phyloP scores from a whole-genome alignment of 129 eudicot species.

The Smallanthus sonchifolius region DNA sequence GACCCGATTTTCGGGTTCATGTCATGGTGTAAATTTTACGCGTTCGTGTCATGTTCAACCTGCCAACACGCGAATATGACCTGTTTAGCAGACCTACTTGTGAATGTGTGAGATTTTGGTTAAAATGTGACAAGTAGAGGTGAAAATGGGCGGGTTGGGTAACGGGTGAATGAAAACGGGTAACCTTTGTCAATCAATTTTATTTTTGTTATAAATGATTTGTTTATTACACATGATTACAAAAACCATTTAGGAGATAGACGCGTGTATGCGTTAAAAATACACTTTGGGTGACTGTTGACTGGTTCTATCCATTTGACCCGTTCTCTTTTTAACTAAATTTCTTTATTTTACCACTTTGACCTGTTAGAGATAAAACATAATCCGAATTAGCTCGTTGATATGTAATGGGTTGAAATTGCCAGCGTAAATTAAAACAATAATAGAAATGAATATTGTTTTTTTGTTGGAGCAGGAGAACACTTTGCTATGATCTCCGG shows the following conservation, averaged over 20 bases:
- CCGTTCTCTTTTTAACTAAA: neutral
- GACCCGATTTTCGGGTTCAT: no score
- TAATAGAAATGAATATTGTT: neutral
- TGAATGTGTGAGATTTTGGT: neutral
- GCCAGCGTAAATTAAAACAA: neutral
- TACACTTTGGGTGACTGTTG: neutral
- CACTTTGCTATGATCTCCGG: conserved; percentile 98
- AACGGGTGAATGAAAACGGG: neutral
- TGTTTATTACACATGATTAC: neutral
- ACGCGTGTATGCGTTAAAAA: neutral
- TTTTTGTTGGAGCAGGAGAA: conserved; percentile 58
- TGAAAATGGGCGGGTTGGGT: neutral
- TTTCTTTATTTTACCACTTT: neutral
- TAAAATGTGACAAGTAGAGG: neutral
- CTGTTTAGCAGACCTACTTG: no score
- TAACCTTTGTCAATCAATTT: neutral
- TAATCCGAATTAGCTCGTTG: neutral
- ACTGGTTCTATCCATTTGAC: no score
- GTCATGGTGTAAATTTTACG: no score
- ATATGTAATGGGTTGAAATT: neutral
- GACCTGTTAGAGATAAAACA: neutral
- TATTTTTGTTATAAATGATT: neutral
- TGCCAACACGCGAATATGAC: no score
- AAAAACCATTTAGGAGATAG: neutral
- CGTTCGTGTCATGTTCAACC: no score